Evolutionary conservation across 768 basidiomycete genomes (phyloP), one percentile per base, ranked within the genome.

Genomic region (Exidia glandulosa): DNA sequence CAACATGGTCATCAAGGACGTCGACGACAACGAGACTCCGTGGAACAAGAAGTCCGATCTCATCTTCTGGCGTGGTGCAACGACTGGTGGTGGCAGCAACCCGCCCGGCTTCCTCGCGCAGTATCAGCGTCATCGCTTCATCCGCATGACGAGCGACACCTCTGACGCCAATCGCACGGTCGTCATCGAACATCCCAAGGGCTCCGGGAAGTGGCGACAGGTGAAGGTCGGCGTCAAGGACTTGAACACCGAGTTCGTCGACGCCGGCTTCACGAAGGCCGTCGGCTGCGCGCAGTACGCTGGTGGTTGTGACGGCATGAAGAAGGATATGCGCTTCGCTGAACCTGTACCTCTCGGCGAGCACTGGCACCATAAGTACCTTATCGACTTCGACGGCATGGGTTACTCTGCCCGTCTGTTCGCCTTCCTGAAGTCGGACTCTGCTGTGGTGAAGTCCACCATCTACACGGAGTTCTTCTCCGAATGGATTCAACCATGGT

Each of bases 61-160:
- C 67, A 81, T 98, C 45, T 94, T 94, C 71, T 99, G 95, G 92
- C 76, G 96, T 50, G 96, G 96, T 12, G 92, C 94, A 2, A 95
- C 92, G 0, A 98, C 95, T 0, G 96, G 96, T 59, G 94, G 94
- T 1, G 94, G 94, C 32, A 89, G 80, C 62, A 86, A 86, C 37
- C 94, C 94, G 1, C 82, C 84, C 0, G 93, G 94, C 0, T 95
- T 90, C 68, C 74, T 89, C 2, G 73, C 83, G 2, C 81, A 84
- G 63, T 96, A 94, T 65, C 94, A 97, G 61, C 80, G 94, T 50
- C 94, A 96, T 70, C 78, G 32, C 52, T 88, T 94, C 71, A 77
- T 97, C 58, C 85, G 86, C 56, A 86, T 94, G 84, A 74, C 89
- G 1, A 90, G 85, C 7, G 85, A 74, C 57, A 63, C 63, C 70